Conservation (phyloP, 345 rosid genomes). For the Rhodomyrtus tomentosa region DNA sequence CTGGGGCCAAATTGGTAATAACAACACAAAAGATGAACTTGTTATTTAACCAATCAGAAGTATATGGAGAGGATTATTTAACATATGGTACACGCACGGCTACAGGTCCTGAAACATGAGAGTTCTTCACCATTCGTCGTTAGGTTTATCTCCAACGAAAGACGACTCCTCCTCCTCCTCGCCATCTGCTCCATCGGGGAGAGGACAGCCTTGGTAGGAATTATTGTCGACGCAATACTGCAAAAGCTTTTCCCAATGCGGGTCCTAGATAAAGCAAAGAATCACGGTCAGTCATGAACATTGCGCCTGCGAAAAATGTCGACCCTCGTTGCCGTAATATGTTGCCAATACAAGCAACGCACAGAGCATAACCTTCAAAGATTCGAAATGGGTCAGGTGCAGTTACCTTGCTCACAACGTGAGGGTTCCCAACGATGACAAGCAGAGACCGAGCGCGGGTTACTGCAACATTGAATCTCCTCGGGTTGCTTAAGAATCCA, state of each 20-base stretch:
- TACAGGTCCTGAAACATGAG: not conserved
- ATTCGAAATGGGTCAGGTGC: not conserved
- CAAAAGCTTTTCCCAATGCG: slow-evolving; percentile 35
- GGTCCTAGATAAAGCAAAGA: slow-evolving; percentile 19
- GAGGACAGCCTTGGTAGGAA: slow-evolving; percentile 39
- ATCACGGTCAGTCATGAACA: not conserved
- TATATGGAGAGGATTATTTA: not conserved
- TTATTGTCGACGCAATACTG: slow-evolving; percentile 30
- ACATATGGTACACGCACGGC: not conserved
- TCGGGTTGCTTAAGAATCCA: slow-evolving; percentile 50
- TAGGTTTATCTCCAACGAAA: not conserved
- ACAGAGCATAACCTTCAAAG: not conserved
- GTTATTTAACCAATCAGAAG: not conserved
- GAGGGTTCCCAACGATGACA: slow-evolving; percentile 43
- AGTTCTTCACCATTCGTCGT: not conserved
- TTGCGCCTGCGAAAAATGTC: not conserved
- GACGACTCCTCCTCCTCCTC: not conserved
- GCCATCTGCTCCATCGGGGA: slow-evolving; percentile 17
- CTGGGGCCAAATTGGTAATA: not conserved
- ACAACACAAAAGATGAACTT: not conserved
- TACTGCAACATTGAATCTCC: slow-evolving; percentile 46
- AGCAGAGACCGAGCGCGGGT: slow-evolving; percentile 47
- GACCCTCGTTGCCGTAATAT: not conserved
- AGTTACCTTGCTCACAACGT: slow-evolving; percentile 38
- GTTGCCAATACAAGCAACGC: not conserved